Base-by-base conservation (phyloP, 768 basidiomycete species). In the Macrolepiota dolichaula region DNA sequence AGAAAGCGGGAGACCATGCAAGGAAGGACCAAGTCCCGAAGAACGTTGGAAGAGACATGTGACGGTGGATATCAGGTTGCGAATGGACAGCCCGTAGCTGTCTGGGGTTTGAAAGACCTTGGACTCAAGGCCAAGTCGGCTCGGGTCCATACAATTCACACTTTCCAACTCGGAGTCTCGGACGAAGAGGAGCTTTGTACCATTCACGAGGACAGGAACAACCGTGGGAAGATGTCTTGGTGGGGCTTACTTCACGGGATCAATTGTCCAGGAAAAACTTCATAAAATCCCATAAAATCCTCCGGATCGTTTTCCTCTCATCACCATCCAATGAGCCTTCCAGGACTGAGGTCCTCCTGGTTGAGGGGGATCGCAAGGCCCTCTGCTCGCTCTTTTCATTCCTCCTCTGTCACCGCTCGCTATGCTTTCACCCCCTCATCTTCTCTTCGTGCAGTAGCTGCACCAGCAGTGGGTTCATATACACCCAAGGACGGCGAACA, bases 391-490 rank as follows among this genome's bases (percentile, higher is more conserved):
- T 73, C 77, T 61, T 85, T 88, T 69, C 85, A 86, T 66, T 73
- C 79, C 37, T 74, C 77, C 47, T 73, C 72, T 25, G 62, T 70
- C 25, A 69, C 68, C 56, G 72, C 63, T 50, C 52, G 59, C 65
- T 74, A 68, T 70, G 71, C 71, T 66, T 75, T 81, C 50, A 69
- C 73, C 4, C 81, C 84, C 46, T 83, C 87, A 17, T 77, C 75
- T 58, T 76, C 81, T 61, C 72, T 84, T 61, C 81, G 81, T 63
- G 89, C 91, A 17, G 81, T 90, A 59, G 90, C 91, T 40, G 85
- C 84, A 13, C 88, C 89, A 47, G 89, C 88, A 4, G 89, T 92
- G 15, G 89, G 89, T 58, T 80, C 83, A 17, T 91, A 88, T 69
- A 72, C 69, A 29, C 83, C 82, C 50, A 85, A 87, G 64, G 83